Evolutionary conservation across 2,329 filamentous ascomycete species (phyloP).

Genomic region (Basipetospora sp.): DNA sequence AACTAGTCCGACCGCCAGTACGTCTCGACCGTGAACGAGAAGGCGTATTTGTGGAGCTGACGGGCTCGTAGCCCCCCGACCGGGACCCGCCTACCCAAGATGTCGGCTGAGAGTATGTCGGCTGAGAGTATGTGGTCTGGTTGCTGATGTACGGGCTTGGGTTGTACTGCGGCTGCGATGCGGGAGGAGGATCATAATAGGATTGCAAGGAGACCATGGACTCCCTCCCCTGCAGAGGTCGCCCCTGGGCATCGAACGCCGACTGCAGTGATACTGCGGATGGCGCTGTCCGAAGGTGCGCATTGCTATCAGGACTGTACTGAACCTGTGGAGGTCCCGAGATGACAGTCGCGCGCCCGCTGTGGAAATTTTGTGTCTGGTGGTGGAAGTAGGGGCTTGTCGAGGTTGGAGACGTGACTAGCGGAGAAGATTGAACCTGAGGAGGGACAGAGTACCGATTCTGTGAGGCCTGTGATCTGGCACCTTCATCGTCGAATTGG

Average conservation of each 20-base stretch:
- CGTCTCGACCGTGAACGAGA: constrained; percentile 13
- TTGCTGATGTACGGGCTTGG: background rate
- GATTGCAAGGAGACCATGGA: constrained; percentile 27
- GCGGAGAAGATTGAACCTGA: background rate
- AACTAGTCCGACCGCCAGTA: too few species aligned
- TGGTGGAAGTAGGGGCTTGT: too few species aligned
- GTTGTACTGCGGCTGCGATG: constrained; percentile 2
- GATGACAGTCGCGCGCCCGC: too few species aligned
- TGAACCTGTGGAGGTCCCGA: background rate
- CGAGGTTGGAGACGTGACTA: background rate
- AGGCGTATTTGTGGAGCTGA: background rate
- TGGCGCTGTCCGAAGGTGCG: background rate
- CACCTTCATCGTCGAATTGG: background rate
- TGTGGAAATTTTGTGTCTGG: too few species aligned
- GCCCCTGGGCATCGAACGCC: constrained; percentile 2
- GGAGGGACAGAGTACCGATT: constrained; percentile 4
- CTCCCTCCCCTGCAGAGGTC: constrained; percentile 16
- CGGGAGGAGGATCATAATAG: constrained; percentile 10
- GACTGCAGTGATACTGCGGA: constrained; percentile 5
- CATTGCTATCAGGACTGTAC: background rate
- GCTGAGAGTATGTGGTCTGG: background rate
- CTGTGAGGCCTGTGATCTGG: background rate
- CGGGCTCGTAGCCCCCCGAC: constrained; percentile 1
- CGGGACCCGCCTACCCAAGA: constrained; percentile 2
- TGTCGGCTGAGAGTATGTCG: background rate